Conservation (phyloP, 2,329 filamentous ascomycete genomes). For the Aspergillus aculeatus region DNA sequence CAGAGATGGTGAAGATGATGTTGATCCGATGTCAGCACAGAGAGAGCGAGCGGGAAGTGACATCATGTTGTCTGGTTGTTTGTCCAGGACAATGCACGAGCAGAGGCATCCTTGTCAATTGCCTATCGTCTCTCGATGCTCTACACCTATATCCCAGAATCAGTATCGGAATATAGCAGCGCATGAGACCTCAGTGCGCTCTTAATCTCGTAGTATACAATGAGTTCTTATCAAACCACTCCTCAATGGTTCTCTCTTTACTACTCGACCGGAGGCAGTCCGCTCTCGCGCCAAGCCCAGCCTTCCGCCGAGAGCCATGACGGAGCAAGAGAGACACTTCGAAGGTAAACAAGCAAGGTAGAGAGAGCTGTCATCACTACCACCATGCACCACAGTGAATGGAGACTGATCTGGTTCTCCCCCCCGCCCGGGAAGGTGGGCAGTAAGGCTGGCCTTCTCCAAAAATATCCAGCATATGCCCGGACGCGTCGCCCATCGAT, state of each 20-base stretch:
- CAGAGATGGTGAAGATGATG: not conserved
- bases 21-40: not conserved
- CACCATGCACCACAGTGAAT: not conserved
- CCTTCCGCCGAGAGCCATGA: not conserved
- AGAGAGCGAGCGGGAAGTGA: not conserved
- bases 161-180: not conserved
- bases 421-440: not conserved
- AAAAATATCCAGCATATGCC: not conserved
- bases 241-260: too few relatives aligned
- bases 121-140: not conserved
- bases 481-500: conserved; percentile 3
- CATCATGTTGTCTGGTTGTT: not conserved
- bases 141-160: too few relatives aligned
- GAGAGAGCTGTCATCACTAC: too few relatives aligned
- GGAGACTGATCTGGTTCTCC: not conserved
- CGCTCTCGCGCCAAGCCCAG: not conserved
- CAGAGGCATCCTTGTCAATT: not conserved
- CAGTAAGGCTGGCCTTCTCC: not conserved
- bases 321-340: not conserved
- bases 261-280: not conserved
- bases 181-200: not conserved
- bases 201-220: not conserved
- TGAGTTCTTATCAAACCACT: not conserved
- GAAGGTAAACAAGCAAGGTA: not conserved
- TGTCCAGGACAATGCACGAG: not conserved